Base-by-base conservation (phyloP, 176 grass and related monocot genomes). In the Eragrostis curvula region DNA sequence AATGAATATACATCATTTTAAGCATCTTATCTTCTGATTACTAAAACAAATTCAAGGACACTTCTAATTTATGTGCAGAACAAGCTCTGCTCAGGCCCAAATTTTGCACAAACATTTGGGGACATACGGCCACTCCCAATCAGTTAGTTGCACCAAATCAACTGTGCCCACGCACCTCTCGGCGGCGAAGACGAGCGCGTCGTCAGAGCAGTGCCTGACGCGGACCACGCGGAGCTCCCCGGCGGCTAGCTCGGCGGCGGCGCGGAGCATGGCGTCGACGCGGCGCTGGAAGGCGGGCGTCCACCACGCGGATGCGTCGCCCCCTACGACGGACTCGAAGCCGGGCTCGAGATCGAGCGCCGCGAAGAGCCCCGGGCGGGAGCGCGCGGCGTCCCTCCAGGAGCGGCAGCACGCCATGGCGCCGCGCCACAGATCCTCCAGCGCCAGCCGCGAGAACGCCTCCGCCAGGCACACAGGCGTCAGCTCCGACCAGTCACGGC, bases 231-330 rank as follows among this genome's bases (percentile, higher is more conserved):
- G 68, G 36, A 98, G 87, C 47, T 42, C 84, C 58, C 88, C 92
- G 20, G 65, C 84, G 12, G 96, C 87, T 55, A 91, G 73, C 61
- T 79, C 83, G 23, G 88, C 88, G 48, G 85, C 81, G 40, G 86
- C 93, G 46, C 88, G 90, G 72, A 98, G 85, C 96, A 95, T 98
- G 18, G 74, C 81, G 78, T 98, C 96, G 29, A 95, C 71, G 39
- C 96, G 92, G 70, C 90, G 85, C 84, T 97, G 90, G 84, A 98
- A 98, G 57, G 92, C 88, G 64, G 96, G 96, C 14, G 90, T 98
- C 96, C 96, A 98, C 96, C 92, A 98, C 59, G 68, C 71, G 21
- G 90, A 75, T 1, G 60, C 52, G 15, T 93, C 96, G 2, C 84
- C n/a, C 13, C 81, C 66, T 18, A 85, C 63, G 60, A 71, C 66